phyloP scores from a whole-genome alignment of 1,139 yeast genomes.

The Pichia sp. region DNA sequence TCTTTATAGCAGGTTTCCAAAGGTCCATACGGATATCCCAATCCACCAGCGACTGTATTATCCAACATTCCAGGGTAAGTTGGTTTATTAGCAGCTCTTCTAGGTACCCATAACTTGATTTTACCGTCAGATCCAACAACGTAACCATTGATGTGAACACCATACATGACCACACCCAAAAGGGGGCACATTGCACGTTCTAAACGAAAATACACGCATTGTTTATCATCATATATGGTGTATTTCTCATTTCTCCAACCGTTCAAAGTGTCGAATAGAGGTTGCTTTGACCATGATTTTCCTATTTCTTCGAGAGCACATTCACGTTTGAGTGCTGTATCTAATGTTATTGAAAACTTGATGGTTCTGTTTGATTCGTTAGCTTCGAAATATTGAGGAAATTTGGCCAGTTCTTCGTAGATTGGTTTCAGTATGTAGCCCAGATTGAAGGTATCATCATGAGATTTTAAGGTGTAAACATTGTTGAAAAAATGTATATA shows the following conservation, averaged over 20 bases:
- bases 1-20: slow-evolving; percentile 79
- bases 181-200: slow-evolving; percentile 81
- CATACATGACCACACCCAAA: slow-evolving; percentile 83
- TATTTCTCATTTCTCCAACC: slow-evolving; percentile 92
- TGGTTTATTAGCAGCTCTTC: slow-evolving; percentile 66
- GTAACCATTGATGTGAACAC: slow-evolving; percentile 81
- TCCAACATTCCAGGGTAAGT: slow-evolving; percentile 91
- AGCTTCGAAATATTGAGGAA: slow-evolving; percentile 31
- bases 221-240: slow-evolving; percentile 53
- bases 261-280: slow-evolving; percentile 37
- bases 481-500: slow-evolving; percentile 20
- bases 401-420: slow-evolving; percentile 32
- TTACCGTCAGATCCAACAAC: slow-evolving; percentile 37
- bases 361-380: slow-evolving; percentile 30
- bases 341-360: slow-evolving; percentile 31
- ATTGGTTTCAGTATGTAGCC: slow-evolving; percentile 49
- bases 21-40: slow-evolving; percentile 74
- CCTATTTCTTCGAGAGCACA: slow-evolving; percentile 40
- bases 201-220: slow-evolving; percentile 52
- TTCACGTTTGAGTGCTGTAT: slow-evolving; percentile 43
- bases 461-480: slow-evolving; percentile 39
- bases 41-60: slow-evolving; percentile 92
- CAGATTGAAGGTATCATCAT: slow-evolving; percentile 39
- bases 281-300: slow-evolving; percentile 32
- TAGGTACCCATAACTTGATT: slow-evolving; percentile 75